These are phyloP conservation scores for Leishmania major DNA, from an alignment of 208 protist species.

Conservation along the genomic window DNA sequence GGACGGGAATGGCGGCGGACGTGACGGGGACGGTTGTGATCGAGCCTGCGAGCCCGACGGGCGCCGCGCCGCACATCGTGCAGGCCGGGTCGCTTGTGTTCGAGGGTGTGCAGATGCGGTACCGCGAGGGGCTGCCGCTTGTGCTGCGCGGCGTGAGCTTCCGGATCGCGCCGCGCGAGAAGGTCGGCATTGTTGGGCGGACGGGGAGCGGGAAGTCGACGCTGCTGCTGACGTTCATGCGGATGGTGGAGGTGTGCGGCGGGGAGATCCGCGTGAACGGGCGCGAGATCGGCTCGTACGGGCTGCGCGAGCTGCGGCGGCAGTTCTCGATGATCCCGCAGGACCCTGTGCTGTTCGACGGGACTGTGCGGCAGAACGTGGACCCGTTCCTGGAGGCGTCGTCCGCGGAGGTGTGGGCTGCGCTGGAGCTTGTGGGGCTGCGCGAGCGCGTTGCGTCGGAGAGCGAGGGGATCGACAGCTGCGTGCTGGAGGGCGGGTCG, in stretches of 20 bases:
- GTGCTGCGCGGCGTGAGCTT: conserved; percentile 48
- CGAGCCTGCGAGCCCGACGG: background rate
- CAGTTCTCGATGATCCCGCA: conserved; percentile 86
- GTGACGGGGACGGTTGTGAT: background rate
- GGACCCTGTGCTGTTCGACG: conserved; percentile 83
- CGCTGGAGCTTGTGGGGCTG: conserved; percentile 59
- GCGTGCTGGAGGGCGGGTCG: conserved; percentile 60
- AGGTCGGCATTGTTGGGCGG: conserved; percentile 84
- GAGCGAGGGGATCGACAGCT: conserved; percentile 38
- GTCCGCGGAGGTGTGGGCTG: conserved; percentile 37
- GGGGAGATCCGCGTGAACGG: conserved; percentile 57
- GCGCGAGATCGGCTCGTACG: conserved; percentile 36
- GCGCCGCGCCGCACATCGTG: conserved; percentile 23
- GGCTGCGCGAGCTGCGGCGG: conserved; percentile 55
- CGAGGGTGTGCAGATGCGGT: conserved; percentile 66
- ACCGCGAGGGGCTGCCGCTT: conserved; percentile 61
- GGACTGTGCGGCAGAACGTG: conserved; percentile 75
- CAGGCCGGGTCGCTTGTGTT: conserved; percentile 10
- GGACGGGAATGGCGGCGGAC: conserved; percentile 43
- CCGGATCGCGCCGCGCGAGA: conserved; percentile 60
- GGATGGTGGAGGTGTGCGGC: conserved; percentile 64
- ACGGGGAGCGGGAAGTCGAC: conserved; percentile 90
- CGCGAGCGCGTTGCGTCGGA: conserved; percentile 32
- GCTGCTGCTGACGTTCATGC: conserved; percentile 75
- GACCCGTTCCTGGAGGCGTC: conserved; percentile 61